Percentiles rank a stretch among this genome's conserved stretches.
Evolutionary conservation across 2,329 filamentous ascomycete species (phyloP).

Genomic region (Cladorrhinum sp.): DNA sequence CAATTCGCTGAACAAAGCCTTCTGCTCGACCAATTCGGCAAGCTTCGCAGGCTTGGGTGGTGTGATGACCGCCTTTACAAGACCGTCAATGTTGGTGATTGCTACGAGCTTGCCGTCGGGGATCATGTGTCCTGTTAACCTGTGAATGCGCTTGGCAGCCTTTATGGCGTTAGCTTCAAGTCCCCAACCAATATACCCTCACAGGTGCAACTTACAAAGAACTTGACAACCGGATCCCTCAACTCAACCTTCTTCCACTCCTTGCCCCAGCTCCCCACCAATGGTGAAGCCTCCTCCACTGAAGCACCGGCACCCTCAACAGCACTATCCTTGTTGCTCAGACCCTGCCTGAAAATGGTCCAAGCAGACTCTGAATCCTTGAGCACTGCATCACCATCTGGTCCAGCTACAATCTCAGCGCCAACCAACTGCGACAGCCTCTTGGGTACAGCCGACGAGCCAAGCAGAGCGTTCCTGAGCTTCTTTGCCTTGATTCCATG

Average conservation of each 20-base stretch:
- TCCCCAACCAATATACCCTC: background rate
- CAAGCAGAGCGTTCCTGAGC: slow-evolving; percentile 24
- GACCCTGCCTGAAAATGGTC: background rate
- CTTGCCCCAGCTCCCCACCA: slow-evolving; percentile 46
- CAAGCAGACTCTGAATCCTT: slow-evolving; percentile 33
- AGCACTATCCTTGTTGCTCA: slow-evolving; percentile 23
- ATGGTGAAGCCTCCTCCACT: slow-evolving; percentile 40
- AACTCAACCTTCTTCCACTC: slow-evolving; percentile 60
- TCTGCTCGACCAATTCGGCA: slow-evolving; percentile 53
- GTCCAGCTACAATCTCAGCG: slow-evolving; percentile 37
- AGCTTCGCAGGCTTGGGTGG: slow-evolving; percentile 61
- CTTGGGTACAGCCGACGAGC: slow-evolving; percentile 6
- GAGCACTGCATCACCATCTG: slow-evolving; percentile 41
- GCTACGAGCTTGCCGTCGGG: slow-evolving; percentile 65
- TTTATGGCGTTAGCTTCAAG: slow-evolving; percentile 37
- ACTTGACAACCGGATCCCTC: slow-evolving; percentile 59
- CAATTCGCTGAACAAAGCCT: slow-evolving; percentile 47
- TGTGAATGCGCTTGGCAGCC: slow-evolving; percentile 77
- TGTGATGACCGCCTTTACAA: slow-evolving; percentile 53
- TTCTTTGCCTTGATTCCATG: slow-evolving; percentile 34
- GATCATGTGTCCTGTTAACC: slow-evolving; percentile 74
- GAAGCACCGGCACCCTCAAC: slow-evolving; percentile 23
- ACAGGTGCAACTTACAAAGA: slow-evolving; percentile 56
- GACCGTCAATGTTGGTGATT: slow-evolving; percentile 50
- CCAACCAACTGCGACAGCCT: slow-evolving; percentile 31